Conservation (phyloP, 2,329 filamentous ascomycete species). For the Sporothrix phasma region DNA sequence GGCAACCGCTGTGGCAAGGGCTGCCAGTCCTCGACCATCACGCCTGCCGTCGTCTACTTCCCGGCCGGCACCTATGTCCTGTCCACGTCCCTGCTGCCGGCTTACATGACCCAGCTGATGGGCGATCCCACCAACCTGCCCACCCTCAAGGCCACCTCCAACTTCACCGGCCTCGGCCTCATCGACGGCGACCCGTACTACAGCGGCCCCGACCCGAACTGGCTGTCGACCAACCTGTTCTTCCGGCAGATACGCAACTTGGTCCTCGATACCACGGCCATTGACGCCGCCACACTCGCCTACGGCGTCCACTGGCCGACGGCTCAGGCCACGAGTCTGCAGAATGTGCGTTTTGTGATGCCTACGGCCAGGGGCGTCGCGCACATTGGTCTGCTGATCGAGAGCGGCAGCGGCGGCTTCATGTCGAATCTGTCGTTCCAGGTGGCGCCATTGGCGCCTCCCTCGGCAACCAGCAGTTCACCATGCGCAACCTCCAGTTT, state of each 20-base stretch:
- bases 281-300: conserved; percentile 37
- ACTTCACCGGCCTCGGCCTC: conserved; percentile 12
- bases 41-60: conserved; percentile 20
- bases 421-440: conserved; percentile 49
- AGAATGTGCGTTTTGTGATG: conserved; percentile 49
- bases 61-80: conserved; percentile 19
- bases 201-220: conserved; percentile 27
- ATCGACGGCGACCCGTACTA: conserved; percentile 27
- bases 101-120: conserved; percentile 19
- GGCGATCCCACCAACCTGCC: conserved; percentile 17
- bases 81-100: conserved; percentile 14
- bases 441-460: conserved; percentile 51
- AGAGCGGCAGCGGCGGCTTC: conserved; percentile 26
- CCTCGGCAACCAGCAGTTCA: conserved; percentile 61
- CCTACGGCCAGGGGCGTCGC: conserved; percentile 38
- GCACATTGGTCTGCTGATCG: conserved; percentile 41
- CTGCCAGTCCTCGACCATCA: conserved; percentile 14
- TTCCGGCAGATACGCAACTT: conserved; percentile 50
- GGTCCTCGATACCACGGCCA: conserved; percentile 43
- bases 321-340: conserved; percentile 51
- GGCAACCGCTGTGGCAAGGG: conserved; percentile 17
- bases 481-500: conserved; percentile 56
- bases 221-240: conserved; percentile 37
- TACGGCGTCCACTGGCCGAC: conserved; percentile 61
- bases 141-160: conserved; percentile 8